phyloP scores from a whole-genome alignment of 768 basidiomycete species.

The Infundibulicybe gibba region DNA sequence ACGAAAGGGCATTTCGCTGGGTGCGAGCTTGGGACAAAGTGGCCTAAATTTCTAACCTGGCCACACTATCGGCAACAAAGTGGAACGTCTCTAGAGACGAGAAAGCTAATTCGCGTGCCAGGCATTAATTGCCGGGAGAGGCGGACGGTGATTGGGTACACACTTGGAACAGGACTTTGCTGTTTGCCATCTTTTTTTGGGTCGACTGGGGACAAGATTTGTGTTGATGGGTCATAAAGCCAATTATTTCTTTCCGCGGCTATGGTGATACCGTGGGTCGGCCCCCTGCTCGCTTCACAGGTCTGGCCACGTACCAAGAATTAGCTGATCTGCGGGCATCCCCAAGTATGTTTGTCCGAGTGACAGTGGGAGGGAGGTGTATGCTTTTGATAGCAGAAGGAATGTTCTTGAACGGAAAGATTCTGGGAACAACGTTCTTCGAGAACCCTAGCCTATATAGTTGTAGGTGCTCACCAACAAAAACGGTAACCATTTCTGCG shows the following conservation, averaged over 20 bases:
- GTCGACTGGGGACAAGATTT: conserved; percentile 38
- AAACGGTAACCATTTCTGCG: conserved; percentile 37
- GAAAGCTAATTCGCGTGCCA: conserved; percentile 17
- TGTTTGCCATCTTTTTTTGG: conserved; percentile 3
- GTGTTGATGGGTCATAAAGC: conserved; percentile 43
- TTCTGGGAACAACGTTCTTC: conserved; percentile 30
- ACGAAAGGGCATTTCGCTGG: no score
- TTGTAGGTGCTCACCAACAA: conserved; percentile 43
- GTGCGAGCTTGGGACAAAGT: no score
- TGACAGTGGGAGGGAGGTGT: conserved; percentile 52
- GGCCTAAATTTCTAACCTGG: conserved; percentile 31
- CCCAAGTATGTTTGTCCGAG: conserved; percentile 60
- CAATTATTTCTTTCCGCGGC: conserved; percentile 43
- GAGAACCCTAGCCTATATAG: background rate
- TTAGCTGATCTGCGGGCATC: conserved; percentile 32
- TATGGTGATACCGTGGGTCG: conserved; percentile 13
- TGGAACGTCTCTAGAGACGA: conserved; percentile 48
- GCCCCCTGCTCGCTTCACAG: background rate
- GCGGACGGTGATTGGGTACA: background rate
- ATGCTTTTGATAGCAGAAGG: conserved; percentile 56
- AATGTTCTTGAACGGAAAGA: conserved; percentile 57
- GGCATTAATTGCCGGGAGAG: no score
- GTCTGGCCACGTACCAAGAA: conserved; percentile 26
- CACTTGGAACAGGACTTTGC: background rate
- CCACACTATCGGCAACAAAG: conserved; percentile 51